Evolutionary conservation across 495 filamentous ascomycete genomes (phyloP), one percentile per base, ranked within the genome.

Genomic region (Lasiosphaeria miniovina): DNA sequence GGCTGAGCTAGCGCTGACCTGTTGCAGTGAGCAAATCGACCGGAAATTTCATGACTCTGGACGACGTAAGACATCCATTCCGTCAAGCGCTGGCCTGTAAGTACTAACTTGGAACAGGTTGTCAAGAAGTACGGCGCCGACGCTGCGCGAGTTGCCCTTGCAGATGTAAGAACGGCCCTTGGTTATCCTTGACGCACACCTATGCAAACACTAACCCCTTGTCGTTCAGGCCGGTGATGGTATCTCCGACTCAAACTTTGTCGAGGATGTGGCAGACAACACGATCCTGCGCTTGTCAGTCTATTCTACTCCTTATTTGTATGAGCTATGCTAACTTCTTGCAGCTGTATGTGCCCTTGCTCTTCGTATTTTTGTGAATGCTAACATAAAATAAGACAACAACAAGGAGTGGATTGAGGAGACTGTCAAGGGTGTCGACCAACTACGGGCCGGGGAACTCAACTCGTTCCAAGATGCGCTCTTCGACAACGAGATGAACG

Each of bases 171-270:
- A 24, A 24, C 24, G 2, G 24, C 2, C 2, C 24, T 24, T 24
- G 24, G 24, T n/a, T n/a, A n/a, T 24, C 24, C 24, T 24, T 24
- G 24, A 24, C 2, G n/a, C n/a, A 24, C 0, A 24, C 24, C 24
- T 24, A 24, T 24, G 24, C 2, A n/a, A n/a, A 24, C 24, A 24
- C 24, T 24, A 2, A 24, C 24, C 24, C 24, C 0, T 2, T 24
- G 24, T 24, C 2, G 24, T 24, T 24, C 24, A 24, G 24, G 91
- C 90, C 15, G 94, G 94, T 65, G 94, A 98, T 74, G 90, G 90
- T 55, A 90, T 97, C 57, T 86, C 91, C 59, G 94, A 98, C 76
- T 93, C 94, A 57, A 99, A 99, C 78, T 96, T 99, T 66, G 94
- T 96, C 64, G 94, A 99, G 77, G 82, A 86, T 62, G 92, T 96